Evolutionary conservation across 495 filamentous ascomycete genomes (phyloP), one percentile per base, ranked within the genome.

Genomic region (Physcia stellaris): DNA sequence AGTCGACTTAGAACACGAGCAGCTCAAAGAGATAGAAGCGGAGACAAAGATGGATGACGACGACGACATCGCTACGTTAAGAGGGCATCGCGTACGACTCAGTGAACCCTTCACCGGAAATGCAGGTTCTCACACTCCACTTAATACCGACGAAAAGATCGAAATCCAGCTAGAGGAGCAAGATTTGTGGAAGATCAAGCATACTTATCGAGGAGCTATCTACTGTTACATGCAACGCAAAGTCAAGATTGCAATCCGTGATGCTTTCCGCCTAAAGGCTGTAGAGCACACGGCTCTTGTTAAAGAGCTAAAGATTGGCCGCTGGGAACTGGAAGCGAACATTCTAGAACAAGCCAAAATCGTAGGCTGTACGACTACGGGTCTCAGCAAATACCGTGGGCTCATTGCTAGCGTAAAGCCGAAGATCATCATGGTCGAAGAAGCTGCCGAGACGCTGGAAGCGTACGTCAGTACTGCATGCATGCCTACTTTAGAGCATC

Each of bases 311-410:
- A 60, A 63, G 18, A 63, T 79, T 23, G 66, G 72, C 2, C 64
- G 54, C 35, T 73, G 68, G 71, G 72, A 83, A 55, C 39, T 60
- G 42, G 62, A 80, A 49, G 44, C 58, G 35, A 46, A 54, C 7
- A 52, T 71, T 18, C 56, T 83, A 3, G 51, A 59, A 32, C 45
- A 61, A 4, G 60, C 70, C 6, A 80, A 73, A 46, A 41, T 86
- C 1, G 61, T 87, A 35, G 82, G 81, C 6, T 71, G 83, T 65
- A 87, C 82, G 4, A 80, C 76, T 0, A 86, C 88, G 0, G 90
- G 90, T 3, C 54, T 95, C n/a, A 83, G 77, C 51, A 95, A 95
- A 48, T 87, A 90, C 45, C 73, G 88, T 13, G 74, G 62, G 2
- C 60, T 93, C 0, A 57, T 96, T 17, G 70, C 80, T 10, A 75